Percentiles rank a stretch among this genome's conserved stretches.
Evolutionary conservation across 257 asterid genomes (phyloP).

Genomic region (Verbascum thapsus): DNA sequence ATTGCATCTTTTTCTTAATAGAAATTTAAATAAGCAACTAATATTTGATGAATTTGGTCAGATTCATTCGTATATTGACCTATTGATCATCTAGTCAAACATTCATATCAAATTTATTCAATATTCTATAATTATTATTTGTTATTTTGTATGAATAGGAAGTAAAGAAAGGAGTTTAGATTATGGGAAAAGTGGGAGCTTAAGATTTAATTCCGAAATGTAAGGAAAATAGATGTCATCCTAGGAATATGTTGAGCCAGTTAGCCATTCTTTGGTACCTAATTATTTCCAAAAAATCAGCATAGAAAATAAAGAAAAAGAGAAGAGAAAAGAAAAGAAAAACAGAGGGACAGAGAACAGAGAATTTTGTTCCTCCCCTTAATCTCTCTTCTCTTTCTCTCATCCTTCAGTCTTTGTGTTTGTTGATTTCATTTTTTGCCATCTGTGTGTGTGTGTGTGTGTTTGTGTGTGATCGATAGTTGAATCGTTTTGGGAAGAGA

Average conservation of each 20-base stretch:
- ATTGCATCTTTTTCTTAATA: too few species aligned
- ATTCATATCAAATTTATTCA: too few species aligned
- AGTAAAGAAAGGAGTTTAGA: too few species aligned
- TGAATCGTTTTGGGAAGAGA: constrained; percentile 13
- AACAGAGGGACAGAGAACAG: constrained; percentile 20
- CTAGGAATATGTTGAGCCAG: constrained; percentile 44
- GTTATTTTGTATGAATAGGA: too few species aligned
- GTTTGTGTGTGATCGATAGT: not conserved
- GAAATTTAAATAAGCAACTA: too few species aligned
- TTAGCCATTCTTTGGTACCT: constrained; percentile 16
- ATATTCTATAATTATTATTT: too few species aligned
- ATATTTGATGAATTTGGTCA: too few species aligned
- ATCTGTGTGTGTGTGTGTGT: not conserved
- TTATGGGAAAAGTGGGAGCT: too few species aligned
- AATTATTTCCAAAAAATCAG: constrained; percentile 11
- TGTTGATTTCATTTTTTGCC: constrained; percentile 13
- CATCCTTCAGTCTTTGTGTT: not conserved
- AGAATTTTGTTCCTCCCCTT: not conserved
- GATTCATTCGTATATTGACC: too few species aligned
- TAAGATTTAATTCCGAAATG: constrained; percentile 19
- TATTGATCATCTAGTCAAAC: too few species aligned
- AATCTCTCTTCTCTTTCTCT: constrained; percentile 24
- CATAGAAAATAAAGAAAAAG: not conserved
- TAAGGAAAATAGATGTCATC: constrained; percentile 32
- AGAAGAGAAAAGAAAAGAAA: constrained; percentile 22